Evolutionary conservation across 768 basidiomycete genomes (phyloP).

Genomic region (Amanita muscaria): DNA sequence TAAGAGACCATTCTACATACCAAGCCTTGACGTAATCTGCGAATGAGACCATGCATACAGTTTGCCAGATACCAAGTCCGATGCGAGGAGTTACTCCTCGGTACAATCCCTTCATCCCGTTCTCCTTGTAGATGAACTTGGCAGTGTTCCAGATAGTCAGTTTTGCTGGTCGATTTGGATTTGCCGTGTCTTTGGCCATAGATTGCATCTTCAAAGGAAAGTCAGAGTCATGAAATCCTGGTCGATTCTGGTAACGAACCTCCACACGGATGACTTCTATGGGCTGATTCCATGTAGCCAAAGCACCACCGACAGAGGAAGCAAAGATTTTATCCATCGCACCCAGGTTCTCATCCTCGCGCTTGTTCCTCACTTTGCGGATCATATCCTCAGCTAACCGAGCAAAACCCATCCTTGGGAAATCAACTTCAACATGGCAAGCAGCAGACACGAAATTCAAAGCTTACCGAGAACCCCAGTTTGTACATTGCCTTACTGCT

Average conservation of each 20-base stretch:
- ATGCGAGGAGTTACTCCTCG: conserved; percentile 96
- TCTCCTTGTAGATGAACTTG: conserved; percentile 91
- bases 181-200: conserved; percentile 77
- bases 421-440: neutral
- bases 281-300: conserved; percentile 99
- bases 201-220: conserved; percentile 81
- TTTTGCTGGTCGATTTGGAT: conserved; percentile 80
- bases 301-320: conserved; percentile 85
- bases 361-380: conserved; percentile 68
- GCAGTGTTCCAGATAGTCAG: conserved; percentile 88
- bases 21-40: conserved; percentile 93
- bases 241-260: conserved; percentile 41
- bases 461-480: conserved; percentile 86
- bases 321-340: conserved; percentile 83
- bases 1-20: conserved; percentile 26
- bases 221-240: neutral
- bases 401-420: conserved; percentile 96
- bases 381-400: conserved; percentile 82
- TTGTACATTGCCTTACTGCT: conserved; percentile 85
- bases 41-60: conserved; percentile 97
- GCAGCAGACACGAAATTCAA: neutral
- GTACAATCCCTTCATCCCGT: conserved; percentile 94
- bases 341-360: conserved; percentile 63
- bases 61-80: conserved; percentile 94
- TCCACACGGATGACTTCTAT: conserved; percentile 97